Percentiles rank a stretch among this genome's conserved stretches.
phyloP scores from a whole-genome alignment of 768 basidiomycete genomes.

The Zangia roseola region DNA sequence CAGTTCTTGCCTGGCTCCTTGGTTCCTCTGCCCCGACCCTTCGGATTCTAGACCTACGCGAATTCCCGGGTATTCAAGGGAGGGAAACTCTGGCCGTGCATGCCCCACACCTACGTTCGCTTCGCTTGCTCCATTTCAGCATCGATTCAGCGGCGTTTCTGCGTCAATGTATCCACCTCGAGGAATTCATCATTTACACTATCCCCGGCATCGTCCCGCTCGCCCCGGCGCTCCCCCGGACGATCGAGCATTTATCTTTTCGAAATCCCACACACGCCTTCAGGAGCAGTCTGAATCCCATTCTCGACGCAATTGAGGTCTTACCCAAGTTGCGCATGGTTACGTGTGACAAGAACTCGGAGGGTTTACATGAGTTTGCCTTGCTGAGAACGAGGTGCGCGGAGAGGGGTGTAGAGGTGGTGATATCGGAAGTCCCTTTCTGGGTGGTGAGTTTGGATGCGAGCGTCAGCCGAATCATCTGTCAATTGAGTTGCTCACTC shows the following conservation, averaged over 20 bases:
- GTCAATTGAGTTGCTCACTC: neutral
- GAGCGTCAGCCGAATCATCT: neutral
- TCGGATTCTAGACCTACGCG: conserved; percentile 41
- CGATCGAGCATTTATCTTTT: conserved; percentile 42
- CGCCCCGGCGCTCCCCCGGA: conserved; percentile 30
- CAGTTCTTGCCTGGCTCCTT: conserved; percentile 40
- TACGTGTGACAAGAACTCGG: conserved; percentile 33
- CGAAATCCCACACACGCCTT: conserved; percentile 28
- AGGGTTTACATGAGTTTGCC: conserved; percentile 20
- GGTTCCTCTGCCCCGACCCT: conserved; percentile 34
- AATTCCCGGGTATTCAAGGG: conserved; percentile 29
- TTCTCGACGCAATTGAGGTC: conserved; percentile 32
- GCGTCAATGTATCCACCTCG: neutral
- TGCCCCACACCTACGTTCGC: conserved; percentile 39
- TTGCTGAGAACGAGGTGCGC: conserved; percentile 29
- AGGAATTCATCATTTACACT: conserved; percentile 36
- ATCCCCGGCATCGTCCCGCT: conserved; percentile 36
- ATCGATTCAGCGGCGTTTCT: conserved; percentile 33
- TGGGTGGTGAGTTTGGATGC: conserved; percentile 35
- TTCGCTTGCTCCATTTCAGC: conserved; percentile 40
- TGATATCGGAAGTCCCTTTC: conserved; percentile 27
- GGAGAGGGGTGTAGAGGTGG: conserved; percentile 29
- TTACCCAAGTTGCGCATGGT: conserved; percentile 37
- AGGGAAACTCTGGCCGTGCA: conserved; percentile 27
- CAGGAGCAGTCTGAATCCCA: conserved; percentile 23